phyloP scores from a whole-genome alignment of 768 basidiomycete genomes.

The Collybia mongolica region DNA sequence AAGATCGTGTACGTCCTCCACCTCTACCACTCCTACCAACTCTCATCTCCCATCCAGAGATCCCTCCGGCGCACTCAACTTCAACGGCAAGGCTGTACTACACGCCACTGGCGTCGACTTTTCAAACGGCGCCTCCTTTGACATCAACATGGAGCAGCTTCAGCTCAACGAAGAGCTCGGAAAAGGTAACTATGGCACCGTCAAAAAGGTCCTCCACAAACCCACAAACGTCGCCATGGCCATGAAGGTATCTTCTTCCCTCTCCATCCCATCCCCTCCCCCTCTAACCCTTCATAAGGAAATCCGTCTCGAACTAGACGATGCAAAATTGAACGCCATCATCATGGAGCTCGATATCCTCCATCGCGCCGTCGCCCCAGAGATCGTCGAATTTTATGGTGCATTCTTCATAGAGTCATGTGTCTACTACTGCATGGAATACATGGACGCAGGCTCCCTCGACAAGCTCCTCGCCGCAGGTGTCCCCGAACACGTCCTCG shows the following conservation, averaged over 20 bases:
- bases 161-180: slow-evolving; percentile 92
- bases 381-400: slow-evolving; percentile 98
- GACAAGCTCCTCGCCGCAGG: slow-evolving; percentile 72
- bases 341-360: slow-evolving; percentile 99
- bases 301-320: slow-evolving; percentile 94
- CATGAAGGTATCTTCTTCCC: slow-evolving; percentile 78
- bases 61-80: slow-evolving; percentile 94
- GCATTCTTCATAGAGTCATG: slow-evolving; percentile 99
- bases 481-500: slow-evolving; percentile 78
- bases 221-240: slow-evolving; percentile 97
- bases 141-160: slow-evolving; percentile 94
- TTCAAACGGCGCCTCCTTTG: slow-evolving; percentile 84
- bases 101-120: slow-evolving; percentile 87
- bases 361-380: slow-evolving; percentile 86
- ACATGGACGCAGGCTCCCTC: slow-evolving; percentile 97
- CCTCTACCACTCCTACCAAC: not conserved
- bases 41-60: slow-evolving; percentile 54
- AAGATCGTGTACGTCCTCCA: slow-evolving; percentile 80
- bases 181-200: slow-evolving; percentile 95
- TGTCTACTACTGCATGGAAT: slow-evolving; percentile 99
- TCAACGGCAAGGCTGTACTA: slow-evolving; percentile 88
- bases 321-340: slow-evolving; percentile 91
- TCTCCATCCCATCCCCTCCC: slow-evolving; percentile 2
- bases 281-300: slow-evolving; percentile 58
- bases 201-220: slow-evolving; percentile 91